Evolutionary conservation across 1,139 yeast species (phyloP), one percentile per base, ranked within the genome.

Genomic region (Spathaspora sp.): DNA sequence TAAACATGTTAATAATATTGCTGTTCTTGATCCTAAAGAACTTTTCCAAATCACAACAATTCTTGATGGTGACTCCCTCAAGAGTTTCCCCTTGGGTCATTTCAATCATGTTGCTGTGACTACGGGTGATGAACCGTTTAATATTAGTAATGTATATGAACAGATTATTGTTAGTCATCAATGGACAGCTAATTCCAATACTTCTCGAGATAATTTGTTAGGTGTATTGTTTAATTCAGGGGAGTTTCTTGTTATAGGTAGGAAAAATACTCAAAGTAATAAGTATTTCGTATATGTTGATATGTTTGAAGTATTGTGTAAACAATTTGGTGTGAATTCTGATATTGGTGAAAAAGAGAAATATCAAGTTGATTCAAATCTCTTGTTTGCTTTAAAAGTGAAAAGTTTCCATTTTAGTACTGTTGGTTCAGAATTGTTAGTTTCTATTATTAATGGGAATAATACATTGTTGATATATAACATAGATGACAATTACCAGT

Each of bases 211-310:
- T 42, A 62, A 68, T 45, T 56, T 54, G 39, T 56, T 74, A 41
- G 75, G 69, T 0, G 67, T 70, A 1, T 54, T 74, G 20, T 64
- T 67, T 43, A 74, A 70, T 46, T 64, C 78, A 0, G 74, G 74
- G 0, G 80, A 74, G 48, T 54, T 73, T 10, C 48, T 73, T 38
- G 52, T 72, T 3, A 52, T 73, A 17, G 60, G 61, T 36, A 55
- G 77, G 43, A 56, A 60, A 5, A 56, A 59, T 17, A 49, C 54
- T 9, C 60, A 56, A 24, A 48, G 56, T 2, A 64, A 59, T 38
- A 59, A 59, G 37, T 71, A 66, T 47, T 40, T 44, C 16, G 63
- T 68, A 2, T 58, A 56, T 39, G 53, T 59, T 36, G 63, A 65
- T 33, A 51, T 70, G 27, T 68, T 72, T 47, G 62, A 67, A 6